Conservation (phyloP, 2,329 filamentous ascomycete genomes). For the Colletotrichum sp. region DNA sequence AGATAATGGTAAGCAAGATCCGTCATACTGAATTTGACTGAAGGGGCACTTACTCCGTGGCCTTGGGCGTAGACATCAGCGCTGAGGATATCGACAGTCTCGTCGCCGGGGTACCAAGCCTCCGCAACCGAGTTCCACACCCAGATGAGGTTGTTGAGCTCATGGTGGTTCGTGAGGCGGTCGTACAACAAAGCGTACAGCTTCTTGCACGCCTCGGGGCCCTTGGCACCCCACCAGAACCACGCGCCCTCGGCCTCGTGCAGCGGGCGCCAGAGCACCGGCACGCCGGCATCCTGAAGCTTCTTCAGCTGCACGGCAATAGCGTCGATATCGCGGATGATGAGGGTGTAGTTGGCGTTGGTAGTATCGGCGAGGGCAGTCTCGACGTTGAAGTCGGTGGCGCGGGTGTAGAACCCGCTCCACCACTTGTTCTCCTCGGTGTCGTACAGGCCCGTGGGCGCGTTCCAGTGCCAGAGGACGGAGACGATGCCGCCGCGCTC, state of each 20-base stretch:
- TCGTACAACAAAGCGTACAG: conserved; percentile 49
- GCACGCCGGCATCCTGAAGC: conserved; percentile 46
- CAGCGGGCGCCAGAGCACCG: conserved; percentile 51
- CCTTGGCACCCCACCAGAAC: conserved; percentile 60
- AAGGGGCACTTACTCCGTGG: conserved; percentile 40
- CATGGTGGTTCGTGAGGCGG: conserved; percentile 47
- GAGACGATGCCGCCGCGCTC: conserved; percentile 50
- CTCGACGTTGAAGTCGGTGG: conserved; percentile 52
- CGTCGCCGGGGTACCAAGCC: conserved; percentile 53
- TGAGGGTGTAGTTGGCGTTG: conserved; percentile 51
- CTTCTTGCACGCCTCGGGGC: conserved; percentile 48
- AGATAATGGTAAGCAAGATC: too few species aligned
- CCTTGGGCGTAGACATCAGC: conserved; percentile 51
- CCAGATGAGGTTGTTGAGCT: conserved; percentile 54
- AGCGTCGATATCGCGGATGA: conserved; percentile 52
- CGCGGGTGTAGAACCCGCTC: conserved; percentile 54
- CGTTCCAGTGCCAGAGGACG: conserved; percentile 55
- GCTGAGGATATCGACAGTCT: conserved; percentile 49
- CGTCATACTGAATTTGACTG: accelerated
- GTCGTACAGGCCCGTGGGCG: conserved; percentile 51
- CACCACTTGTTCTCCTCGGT: conserved; percentile 51
- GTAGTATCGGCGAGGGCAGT: conserved; percentile 44
- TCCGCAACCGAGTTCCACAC: conserved; percentile 51
- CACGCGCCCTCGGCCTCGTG: conserved; percentile 56
- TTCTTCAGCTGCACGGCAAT: conserved; percentile 49